phyloP scores from a whole-genome alignment of 169 alveolate species.

The Toxoplasma gondii region DNA sequence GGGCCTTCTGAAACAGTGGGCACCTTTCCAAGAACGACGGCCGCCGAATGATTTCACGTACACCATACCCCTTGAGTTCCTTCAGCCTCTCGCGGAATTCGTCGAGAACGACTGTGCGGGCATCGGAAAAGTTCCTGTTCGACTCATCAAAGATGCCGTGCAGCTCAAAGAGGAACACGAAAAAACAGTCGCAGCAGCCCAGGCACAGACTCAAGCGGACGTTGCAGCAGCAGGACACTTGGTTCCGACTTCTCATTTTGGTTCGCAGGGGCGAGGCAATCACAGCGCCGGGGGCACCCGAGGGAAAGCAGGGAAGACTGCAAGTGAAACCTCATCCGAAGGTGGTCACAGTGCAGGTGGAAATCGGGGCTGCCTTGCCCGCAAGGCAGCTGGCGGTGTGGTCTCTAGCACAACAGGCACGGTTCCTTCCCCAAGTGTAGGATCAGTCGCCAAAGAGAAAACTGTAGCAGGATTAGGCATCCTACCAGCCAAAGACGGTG shows the following conservation, averaged over 20 bases:
- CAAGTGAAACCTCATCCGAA: neutral
- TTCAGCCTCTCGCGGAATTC: neutral
- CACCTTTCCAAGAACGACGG: neutral
- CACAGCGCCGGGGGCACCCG: neutral
- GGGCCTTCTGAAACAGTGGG: neutral
- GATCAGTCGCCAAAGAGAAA: neutral
- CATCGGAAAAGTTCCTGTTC: neutral
- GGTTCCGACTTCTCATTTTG: neutral
- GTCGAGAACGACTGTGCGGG: conserved; percentile 10
- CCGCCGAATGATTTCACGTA: neutral
- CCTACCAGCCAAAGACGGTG: neutral
- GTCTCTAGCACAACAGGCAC: neutral
- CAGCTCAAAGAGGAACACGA: neutral
- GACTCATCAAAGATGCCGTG: neutral
- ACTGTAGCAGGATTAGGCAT: neutral
- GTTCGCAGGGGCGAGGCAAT: neutral
- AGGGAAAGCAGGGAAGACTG: neutral
- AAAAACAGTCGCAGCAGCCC: neutral
- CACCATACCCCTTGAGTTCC: neutral
- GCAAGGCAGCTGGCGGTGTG: neutral
- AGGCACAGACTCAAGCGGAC: neutral
- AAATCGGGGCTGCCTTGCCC: neutral
- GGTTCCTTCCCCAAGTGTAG: neutral
- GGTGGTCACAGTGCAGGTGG: neutral
- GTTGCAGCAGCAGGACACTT: neutral